Base-by-base conservation (phyloP, 2,329 filamentous ascomycete genomes). In the Dryadomyces quercus-mongolicae region DNA sequence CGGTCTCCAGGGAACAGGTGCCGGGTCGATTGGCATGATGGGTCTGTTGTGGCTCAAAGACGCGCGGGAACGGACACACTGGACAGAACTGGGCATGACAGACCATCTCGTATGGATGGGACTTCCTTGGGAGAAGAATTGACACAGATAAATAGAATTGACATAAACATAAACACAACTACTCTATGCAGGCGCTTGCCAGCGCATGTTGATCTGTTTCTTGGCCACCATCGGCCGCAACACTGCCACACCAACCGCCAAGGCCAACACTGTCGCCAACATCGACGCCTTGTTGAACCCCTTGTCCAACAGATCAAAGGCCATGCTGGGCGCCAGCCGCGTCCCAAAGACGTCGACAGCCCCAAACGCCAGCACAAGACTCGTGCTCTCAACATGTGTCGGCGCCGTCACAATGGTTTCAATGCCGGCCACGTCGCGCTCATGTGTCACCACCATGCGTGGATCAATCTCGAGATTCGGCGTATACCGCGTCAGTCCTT, bases 211-310 rank as follows among this genome's bases (percentile, higher is more conserved):
- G 62, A 86, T 85, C 62, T 86, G 82, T 66, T 85, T 86, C 60
- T 78, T 78, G 61, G 74, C 68, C n/a, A 80, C 93, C 80, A 97
- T 82, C 31, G 93, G 93, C 53, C 84, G 84, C 64, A 97, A 73
- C 54, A 88, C 79, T 59, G 84, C 68, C 16, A 95, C 92, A 48
- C 89, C 90, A 43, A 80, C 76, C 48, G 80, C 80, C 61, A 97
- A 74, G 18, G 88, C 92, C 44, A 86, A 74, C 42, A 98, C 90
- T 1, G 93, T 98, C 16, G 80, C 75, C 42, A 96, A 68, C 64
- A 98, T 80, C 61, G 90, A 86, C 54, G 90, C 66, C 74, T 95
- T 96, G 66, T 92, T 93, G 69, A 98, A 98, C 2, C 88, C 88
- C 70, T 90, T 93, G 58, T 90, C 93, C 16, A 98, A 72, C 45